These are phyloP conservation scores for Penicillium argentinense DNA, from an alignment of 495 filamentous ascomycete species.

Conservation along the genomic window DNA sequence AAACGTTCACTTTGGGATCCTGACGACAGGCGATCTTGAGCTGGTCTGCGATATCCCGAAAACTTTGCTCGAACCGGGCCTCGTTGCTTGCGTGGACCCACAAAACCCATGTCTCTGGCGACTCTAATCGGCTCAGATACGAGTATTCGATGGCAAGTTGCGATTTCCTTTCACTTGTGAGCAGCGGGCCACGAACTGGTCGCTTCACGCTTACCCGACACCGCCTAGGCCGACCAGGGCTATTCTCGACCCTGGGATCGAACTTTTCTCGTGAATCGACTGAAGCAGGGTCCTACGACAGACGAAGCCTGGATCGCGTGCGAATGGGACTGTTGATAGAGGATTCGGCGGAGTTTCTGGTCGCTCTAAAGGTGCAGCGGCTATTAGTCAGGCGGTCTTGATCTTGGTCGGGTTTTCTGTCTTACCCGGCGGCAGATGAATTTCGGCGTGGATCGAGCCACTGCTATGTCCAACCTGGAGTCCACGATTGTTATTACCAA, in stretches of 20 bases:
- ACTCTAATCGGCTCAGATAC: slow-evolving; percentile 34
- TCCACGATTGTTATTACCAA: neutral
- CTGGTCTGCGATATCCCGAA: slow-evolving; percentile 36
- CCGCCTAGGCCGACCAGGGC: slow-evolving; percentile 32
- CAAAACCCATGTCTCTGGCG: slow-evolving; percentile 46
- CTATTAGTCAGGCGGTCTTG: neutral
- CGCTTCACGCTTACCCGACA: slow-evolving; percentile 24
- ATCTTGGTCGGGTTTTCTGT: neutral
- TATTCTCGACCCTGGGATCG: slow-evolving; percentile 17
- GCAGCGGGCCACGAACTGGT: slow-evolving; percentile 13
- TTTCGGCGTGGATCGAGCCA: neutral
- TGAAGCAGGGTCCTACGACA: slow-evolving; percentile 22
- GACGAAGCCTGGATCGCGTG: slow-evolving; percentile 33
- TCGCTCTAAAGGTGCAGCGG: slow-evolving; percentile 1
- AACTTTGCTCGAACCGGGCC: slow-evolving; percentile 40
- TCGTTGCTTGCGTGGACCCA: slow-evolving; percentile 46
- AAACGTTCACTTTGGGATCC: slow-evolving; percentile 39
- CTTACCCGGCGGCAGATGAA: neutral
- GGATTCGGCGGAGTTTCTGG: slow-evolving; percentile 18
- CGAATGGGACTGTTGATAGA: slow-evolving; percentile 28
- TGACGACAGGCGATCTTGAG: slow-evolving; percentile 33
- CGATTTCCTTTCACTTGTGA: slow-evolving; percentile 30
- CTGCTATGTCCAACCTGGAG: neutral
- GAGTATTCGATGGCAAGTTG: slow-evolving; percentile 43
- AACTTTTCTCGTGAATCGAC: slow-evolving; percentile 23